Evolutionary conservation across 2,329 filamentous ascomycete genomes (phyloP).

Genomic region (Mycosphaerella arachidis): DNA sequence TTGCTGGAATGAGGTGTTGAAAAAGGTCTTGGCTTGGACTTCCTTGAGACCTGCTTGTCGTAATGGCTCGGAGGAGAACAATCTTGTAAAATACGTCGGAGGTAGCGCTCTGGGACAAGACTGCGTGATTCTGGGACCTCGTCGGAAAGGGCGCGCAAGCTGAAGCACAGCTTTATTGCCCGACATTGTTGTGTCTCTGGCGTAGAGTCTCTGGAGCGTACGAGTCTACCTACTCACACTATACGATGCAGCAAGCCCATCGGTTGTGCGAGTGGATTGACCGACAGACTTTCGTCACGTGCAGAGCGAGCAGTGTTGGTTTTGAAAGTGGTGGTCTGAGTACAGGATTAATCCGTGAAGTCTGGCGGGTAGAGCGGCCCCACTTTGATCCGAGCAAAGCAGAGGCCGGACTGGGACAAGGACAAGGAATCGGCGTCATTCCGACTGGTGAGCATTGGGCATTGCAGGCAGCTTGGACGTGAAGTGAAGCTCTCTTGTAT

Average conservation of each 20-base stretch:
- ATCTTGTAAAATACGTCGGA: neutral
- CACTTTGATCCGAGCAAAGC: neutral
- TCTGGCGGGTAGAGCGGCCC: neutral
- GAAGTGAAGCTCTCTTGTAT: neutral
- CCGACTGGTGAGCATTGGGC: neutral
- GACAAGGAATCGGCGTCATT: neutral
- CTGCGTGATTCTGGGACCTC: conserved; percentile 3
- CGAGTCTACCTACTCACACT: neutral
- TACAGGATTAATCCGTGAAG: neutral
- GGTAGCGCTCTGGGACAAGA: neutral
- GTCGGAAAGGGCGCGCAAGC: conserved; percentile 11
- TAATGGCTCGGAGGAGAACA: conserved; percentile 5
- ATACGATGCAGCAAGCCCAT: neutral
- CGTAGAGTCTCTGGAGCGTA: neutral
- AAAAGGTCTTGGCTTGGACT: conserved; percentile 16
- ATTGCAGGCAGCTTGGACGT: neutral
- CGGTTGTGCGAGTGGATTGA: neutral
- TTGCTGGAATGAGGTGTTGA: conserved; percentile 20
- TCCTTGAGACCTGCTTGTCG: conserved; percentile 8
- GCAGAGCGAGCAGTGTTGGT: neutral
- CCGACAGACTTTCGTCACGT: neutral
- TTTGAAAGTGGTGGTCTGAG: neutral
- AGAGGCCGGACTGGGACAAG: neutral
- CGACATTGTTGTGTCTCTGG: conserved; percentile 10
- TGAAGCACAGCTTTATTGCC: conserved; percentile 11